Conservation (phyloP, 768 basidiomycete species). For the Mycena indigotica region DNA sequence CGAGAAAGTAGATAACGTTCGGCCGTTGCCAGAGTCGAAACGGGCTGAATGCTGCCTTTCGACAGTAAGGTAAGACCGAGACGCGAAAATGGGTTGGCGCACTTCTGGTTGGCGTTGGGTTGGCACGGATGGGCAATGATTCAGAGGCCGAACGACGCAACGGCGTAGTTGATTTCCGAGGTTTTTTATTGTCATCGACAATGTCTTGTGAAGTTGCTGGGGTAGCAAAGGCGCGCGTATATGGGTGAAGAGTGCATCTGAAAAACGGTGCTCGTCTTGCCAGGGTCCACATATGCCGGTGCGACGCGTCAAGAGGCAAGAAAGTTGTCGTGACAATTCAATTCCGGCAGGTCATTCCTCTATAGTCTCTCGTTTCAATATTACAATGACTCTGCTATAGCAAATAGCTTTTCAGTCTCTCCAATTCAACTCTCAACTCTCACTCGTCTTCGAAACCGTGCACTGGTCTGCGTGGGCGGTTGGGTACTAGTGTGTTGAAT, state of each 20-base stretch:
- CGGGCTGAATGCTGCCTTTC: constrained; percentile 62
- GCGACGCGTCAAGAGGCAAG: not conserved
- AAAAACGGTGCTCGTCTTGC: not conserved
- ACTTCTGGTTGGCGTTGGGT: constrained; percentile 87
- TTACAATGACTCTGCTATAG: no score
- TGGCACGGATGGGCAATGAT: constrained; percentile 83
- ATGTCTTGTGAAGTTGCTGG: constrained; percentile 11
- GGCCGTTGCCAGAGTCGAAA: constrained; percentile 85
- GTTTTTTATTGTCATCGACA: constrained; percentile 17
- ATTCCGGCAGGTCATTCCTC: no score
- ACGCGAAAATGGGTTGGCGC: constrained; percentile 50
- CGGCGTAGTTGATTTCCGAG: constrained; percentile 70
- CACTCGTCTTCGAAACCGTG: constrained; percentile 7
- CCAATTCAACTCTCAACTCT: no score
- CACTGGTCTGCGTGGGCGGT: constrained; percentile 7
- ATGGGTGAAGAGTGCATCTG: not conserved
- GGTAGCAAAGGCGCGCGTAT: constrained; percentile 11
- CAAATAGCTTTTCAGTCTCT: no score
- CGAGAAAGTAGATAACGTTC: constrained; percentile 76
- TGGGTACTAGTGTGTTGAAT: constrained; percentile 27
- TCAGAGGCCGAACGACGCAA: constrained; percentile 82
- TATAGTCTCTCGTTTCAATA: no score
- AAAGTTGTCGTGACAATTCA: no score
- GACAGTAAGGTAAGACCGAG: constrained; percentile 67
- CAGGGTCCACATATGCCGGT: constrained; percentile 4